Conservation (phyloP, 106 monocot species). For the Dendrobium huoshanense region DNA sequence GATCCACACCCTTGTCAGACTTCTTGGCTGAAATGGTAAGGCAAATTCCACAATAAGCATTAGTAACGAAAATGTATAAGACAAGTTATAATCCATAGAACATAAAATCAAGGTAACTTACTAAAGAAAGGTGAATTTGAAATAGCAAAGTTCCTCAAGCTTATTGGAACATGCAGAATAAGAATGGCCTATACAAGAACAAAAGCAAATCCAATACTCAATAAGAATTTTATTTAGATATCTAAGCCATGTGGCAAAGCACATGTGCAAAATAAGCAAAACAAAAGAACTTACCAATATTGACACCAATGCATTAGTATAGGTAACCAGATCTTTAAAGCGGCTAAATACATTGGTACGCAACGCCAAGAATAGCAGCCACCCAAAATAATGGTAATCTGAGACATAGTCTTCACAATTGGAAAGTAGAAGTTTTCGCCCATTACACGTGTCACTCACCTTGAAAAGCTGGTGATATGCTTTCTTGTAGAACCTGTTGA, state of each 20-base stretch:
- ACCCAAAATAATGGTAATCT: conserved; percentile 84
- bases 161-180: conserved; percentile 70
- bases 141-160: conserved; percentile 56
- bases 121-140: conserved; percentile 46
- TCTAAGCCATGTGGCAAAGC: neutral
- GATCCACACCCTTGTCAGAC: conserved; percentile 67
- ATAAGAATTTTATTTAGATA: neutral
- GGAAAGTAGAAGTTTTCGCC: conserved; percentile 15
- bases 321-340: conserved; percentile 82
- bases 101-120: conserved; percentile 15
- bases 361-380: conserved; percentile 89
- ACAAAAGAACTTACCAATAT: conserved; percentile 53
- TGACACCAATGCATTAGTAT: conserved; percentile 76
- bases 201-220: neutral
- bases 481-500: conserved; percentile 68
- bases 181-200: conserved; percentile 56
- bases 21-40: conserved; percentile 44
- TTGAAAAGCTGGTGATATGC: conserved; percentile 67
- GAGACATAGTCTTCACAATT: conserved; percentile 23
- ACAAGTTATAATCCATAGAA: neutral
- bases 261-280: neutral
- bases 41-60: conserved; percentile 9
- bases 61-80: neutral
- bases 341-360: conserved; percentile 59
- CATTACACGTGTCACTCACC: conserved; percentile 10